Conservation (phyloP, 2,329 filamentous ascomycete species). For the Endocalyx cinctus region DNA sequence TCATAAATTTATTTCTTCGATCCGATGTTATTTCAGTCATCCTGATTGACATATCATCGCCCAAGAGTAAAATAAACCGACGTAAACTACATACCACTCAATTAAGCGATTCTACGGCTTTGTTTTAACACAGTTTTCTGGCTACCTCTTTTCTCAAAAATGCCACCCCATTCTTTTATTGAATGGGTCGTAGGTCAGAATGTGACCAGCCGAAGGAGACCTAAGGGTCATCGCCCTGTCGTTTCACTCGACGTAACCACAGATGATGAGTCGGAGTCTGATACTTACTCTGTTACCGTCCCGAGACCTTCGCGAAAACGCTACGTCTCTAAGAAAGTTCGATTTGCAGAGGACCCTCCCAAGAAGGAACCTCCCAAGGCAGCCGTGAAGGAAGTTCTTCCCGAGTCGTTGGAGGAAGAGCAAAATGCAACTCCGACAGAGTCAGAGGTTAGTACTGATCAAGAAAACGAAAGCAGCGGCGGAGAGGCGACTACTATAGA, state of each 20-base stretch:
- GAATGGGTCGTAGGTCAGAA: slow-evolving; percentile 39
- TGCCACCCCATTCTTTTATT: slow-evolving; percentile 34
- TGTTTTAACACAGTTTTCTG: no score
- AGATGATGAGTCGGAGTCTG: slow-evolving; percentile 47
- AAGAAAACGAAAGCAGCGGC: slow-evolving; percentile 11
- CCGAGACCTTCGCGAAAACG: slow-evolving; percentile 37
- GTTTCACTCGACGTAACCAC: slow-evolving; percentile 41
- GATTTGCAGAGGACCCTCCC: slow-evolving; percentile 14
- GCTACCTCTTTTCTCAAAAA: no score
- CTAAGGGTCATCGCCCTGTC: slow-evolving; percentile 11
- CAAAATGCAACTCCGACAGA: slow-evolving; percentile 9
- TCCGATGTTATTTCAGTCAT: no score
- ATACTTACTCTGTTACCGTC: slow-evolving; percentile 44
- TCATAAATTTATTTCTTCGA: no score
- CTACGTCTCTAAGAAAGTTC: slow-evolving; percentile 12
- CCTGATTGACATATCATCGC: no score
- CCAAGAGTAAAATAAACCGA: no score
- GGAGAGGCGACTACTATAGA: slow-evolving; percentile 10
- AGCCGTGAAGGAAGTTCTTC: no score
- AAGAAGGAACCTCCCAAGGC: slow-evolving; percentile 30
- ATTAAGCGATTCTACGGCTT: no score
- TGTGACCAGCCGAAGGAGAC: slow-evolving; percentile 10
- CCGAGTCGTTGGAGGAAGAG: no score
- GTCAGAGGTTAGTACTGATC: slow-evolving; percentile 13
- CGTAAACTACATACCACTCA: no score